Base-by-base conservation (phyloP, 495 filamentous ascomycete genomes). In the Penicillium argentinense region DNA sequence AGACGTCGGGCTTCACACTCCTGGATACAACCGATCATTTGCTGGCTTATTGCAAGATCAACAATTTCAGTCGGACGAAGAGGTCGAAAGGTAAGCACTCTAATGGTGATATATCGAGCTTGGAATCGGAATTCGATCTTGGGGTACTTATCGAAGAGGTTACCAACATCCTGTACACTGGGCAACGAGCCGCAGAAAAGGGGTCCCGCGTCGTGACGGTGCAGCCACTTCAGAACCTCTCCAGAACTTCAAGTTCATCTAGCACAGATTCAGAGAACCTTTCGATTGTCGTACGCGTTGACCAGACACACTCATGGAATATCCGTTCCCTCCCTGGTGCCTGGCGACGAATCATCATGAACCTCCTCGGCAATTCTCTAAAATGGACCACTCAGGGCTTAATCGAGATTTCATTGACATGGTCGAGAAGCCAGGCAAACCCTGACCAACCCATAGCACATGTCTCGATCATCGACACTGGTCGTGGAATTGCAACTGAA, bases 11-110 rank as follows among this genome's bases (percentile, higher is more conserved):
- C 0, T 71, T 76, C 42, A 88, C 84, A 0, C 63, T 89, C 0
- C 67, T 90, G 8, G 84, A 89, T 51, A 87, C 83, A 0, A 79
- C 87, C 13, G 79, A 87, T 50, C 83, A 89, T 59, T 68, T 83
- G 12, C 62, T 86, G 8, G 79, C 84, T 45, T 82, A 78, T 51
- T 75, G 75, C 21, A 81, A 80, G 41, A 72, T 82, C 33, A 82
- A 77, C 45, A 78, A 68, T 42, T 38, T 61, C 1, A 45, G 37
- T 8, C 44, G 44, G 22, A 23, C 12, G 19, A 61, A 39, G 26
- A 58, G 6, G 7, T 37, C 14, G 1, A 51, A 25, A 12, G 39
- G 26, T 21, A 51, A 49, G 2, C 26, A 19, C 19, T 9, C 22
- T 0, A 25, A 49, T 5, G 45, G 29, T 2, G 50, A 53, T 1